Evolutionary conservation across 2,329 filamentous ascomycete genomes (phyloP), one percentile per base, ranked within the genome.

Genomic region (Zymoseptoria ardabiliae): DNA sequence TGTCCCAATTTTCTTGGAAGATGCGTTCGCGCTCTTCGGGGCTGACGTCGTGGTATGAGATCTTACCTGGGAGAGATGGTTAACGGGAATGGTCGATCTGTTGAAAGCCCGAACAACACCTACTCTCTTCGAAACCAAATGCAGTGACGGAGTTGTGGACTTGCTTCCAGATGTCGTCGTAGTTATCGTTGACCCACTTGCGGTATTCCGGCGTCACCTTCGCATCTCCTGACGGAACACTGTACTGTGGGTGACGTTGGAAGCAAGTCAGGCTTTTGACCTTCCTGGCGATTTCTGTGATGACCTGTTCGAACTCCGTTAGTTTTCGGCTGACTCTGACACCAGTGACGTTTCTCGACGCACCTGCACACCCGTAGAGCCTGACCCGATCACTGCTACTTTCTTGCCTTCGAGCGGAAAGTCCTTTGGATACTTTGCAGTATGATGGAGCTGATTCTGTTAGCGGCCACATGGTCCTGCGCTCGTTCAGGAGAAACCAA

Each of bases 1-100:
- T 59, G 13, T 65, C 56, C 78, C 79, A 85, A 8, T 80, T 68
- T 3, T 73, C 62, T 60, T 84, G 77, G 61, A 79, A 81, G 19
- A 78, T 71, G 0, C 72, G 74, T 63, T 79, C 73, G 0, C 80
- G 76, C 58, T 81, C 75, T 51, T 61, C 57, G 57, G 66, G 62
- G 13, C 48, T 60, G 13, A 65, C 68, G 11, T 64, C 63, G 23
- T 69, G 59, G 45, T 66, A 66, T 2, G 66, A 66, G 2, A 41
- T 61, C 6, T 58, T 53, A 45, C 50, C 50, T 58, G n/a, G 1
- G 13, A 4, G 20, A 11, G 22, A 23, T 13, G 13, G 30, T 57
- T 20, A 57, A 19, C 55, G 22, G n/a, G 17, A 25, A 25, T 22
- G n/a, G 9, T 19, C 11, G 9, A 19, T 53, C n/a, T 17, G 9